Percentiles rank a stretch among this genome's conserved stretches.
These are phyloP conservation scores for Favolaschia claudopus DNA, from an alignment of 768 basidiomycete species.

Conservation along the genomic window DNA sequence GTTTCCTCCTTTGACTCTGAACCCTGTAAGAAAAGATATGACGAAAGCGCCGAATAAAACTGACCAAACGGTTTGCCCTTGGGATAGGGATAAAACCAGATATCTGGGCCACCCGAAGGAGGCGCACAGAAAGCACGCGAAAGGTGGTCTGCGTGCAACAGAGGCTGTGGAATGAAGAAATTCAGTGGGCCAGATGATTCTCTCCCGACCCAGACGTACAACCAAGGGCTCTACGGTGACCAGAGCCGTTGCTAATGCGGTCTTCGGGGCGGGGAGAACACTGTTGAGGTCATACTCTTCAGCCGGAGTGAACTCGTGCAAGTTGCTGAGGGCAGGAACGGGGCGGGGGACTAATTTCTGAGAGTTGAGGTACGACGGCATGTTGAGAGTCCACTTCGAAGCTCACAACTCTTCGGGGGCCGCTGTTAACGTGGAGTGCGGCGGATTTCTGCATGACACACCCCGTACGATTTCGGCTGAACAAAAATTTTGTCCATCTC, in stretches of 20 bases:
- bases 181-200: background rate
- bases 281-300: conserved; percentile 30
- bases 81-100: conserved; percentile 30
- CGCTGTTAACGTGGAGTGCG: background rate
- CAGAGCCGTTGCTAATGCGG: conserved; percentile 19
- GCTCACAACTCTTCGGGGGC: background rate
- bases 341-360: conserved; percentile 9
- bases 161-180: conserved; percentile 12
- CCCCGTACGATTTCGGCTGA: too few species aligned
- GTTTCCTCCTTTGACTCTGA: conserved; percentile 29
- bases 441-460: background rate
- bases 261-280: conserved; percentile 16
- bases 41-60: background rate
- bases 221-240: conserved; percentile 27
- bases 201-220: conserved; percentile 2
- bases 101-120: conserved; percentile 14
- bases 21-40: background rate
- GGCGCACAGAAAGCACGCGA: conserved; percentile 22
- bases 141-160: conserved; percentile 22
- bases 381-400: background rate
- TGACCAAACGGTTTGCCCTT: conserved; percentile 27
- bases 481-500: conserved; percentile 1
- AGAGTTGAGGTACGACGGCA: conserved; percentile 11
- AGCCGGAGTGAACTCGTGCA: conserved; percentile 25
- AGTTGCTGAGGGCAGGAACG: conserved; percentile 3